Percentiles rank a stretch among this genome's conserved stretches.
These are phyloP conservation scores for Amphichorda felina DNA, from an alignment of 2,329 filamentous ascomycete species.

Conservation along the genomic window DNA sequence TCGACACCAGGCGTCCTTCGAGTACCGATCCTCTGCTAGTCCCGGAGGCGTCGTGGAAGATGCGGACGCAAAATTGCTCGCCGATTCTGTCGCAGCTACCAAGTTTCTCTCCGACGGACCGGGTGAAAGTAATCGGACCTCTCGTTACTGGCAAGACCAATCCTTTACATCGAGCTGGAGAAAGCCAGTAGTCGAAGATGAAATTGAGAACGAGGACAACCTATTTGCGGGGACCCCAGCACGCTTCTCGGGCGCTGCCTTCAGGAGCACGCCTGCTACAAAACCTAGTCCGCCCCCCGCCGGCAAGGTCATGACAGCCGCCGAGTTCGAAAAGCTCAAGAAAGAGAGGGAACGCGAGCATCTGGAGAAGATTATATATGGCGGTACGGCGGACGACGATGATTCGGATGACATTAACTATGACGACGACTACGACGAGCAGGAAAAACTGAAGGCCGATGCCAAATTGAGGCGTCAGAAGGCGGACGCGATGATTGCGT, in stretches of 20 bases:
- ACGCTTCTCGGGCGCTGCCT: constrained; percentile 21
- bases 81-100: constrained; percentile 38
- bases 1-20: constrained; percentile 20
- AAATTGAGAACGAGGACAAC: constrained; percentile 35
- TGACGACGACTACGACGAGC: constrained; percentile 67
- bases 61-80: constrained; percentile 40
- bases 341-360: constrained; percentile 58
- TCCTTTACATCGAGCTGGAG: constrained; percentile 18
- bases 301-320: constrained; percentile 82
- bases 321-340: constrained; percentile 73
- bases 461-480: constrained; percentile 75
- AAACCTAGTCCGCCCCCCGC: constrained; percentile 24
- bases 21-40: constrained; percentile 17
- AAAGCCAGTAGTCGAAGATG: constrained; percentile 12
- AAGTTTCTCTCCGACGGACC: constrained; percentile 18
- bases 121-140: no score
- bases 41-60: constrained; percentile 29
- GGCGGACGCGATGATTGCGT: constrained; percentile 80
- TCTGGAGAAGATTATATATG: constrained; percentile 25
- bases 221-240: constrained; percentile 38
- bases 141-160: not conserved
- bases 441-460: constrained; percentile 60
- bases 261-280: constrained; percentile 23
- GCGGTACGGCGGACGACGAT: constrained; percentile 36
- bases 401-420: constrained; percentile 55